phyloP scores from a whole-genome alignment of 257 asterid species.

The Nicotiana otophora region DNA sequence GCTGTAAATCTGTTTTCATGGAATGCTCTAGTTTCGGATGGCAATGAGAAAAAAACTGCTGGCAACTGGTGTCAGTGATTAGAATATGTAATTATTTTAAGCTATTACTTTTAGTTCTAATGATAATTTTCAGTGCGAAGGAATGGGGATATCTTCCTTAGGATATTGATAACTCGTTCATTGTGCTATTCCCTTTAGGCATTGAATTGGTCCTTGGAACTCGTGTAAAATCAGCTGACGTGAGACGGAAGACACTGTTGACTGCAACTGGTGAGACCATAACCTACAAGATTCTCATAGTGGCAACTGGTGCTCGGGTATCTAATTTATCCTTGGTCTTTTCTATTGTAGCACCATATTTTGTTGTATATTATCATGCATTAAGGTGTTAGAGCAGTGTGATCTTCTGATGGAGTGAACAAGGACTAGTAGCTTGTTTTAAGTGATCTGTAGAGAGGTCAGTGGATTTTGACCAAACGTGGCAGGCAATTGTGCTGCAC shows the following conservation, averaged over 20 bases:
- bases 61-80: background rate
- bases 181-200: conserved; percentile 35
- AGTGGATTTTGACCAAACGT: background rate
- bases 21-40: background rate
- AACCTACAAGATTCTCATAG: conserved; percentile 77
- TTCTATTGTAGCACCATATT: conserved; percentile 10
- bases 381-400: background rate
- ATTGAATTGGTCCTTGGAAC: conserved; percentile 87
- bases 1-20: background rate
- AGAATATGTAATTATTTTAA: background rate
- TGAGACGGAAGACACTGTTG: conserved; percentile 72
- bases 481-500: background rate
- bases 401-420: background rate
- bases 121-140: background rate
- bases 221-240: conserved; percentile 72
- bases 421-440: background rate
- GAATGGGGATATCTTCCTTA: background rate
- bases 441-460: background rate
- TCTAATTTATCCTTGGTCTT: conserved; percentile 26
- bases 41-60: background rate
- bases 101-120: background rate
- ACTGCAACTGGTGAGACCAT: conserved; percentile 84
- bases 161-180: background rate
- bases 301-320: conserved; percentile 99
- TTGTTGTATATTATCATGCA: background rate